Base-by-base conservation (phyloP, 345 rosid species). In the Eucalyptus globulus region DNA sequence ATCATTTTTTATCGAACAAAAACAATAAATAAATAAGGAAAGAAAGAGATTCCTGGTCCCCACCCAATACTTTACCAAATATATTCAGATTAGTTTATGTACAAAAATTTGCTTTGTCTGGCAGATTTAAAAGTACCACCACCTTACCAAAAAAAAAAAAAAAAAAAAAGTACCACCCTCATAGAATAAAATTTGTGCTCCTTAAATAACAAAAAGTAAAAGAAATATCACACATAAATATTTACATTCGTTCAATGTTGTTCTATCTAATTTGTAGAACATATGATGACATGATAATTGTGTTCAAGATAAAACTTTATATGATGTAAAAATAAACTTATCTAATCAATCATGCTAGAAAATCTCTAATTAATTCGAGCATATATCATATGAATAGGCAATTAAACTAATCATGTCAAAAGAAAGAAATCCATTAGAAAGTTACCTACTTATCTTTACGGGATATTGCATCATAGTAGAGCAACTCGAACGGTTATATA, bases 381-480 rank as follows among this genome's bases (percentile, higher is more conserved):
- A 58, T 26, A 27, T 27, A 27, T 27, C 0, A 60, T 26, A 60
- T 60, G 31, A 27, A 60, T 29, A 1, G 7, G 31, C 29, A 60
- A 60, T n/a, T n/a, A 65, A 65, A n/a, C 76, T 65, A 65, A 65
- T 65, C 0, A 65, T 65, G 37, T n/a, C 76, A n/a, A 15, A 65
- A 4, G 37, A 65, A 65, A 65, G 10, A 65, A 65, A 8, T 65
- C 0, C 34, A n/a, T 34, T 14, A 4, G 21, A 14, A n/a, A 65
- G 76, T 65, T 14, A n/a, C 19, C 0, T 8, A 65, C 19, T n/a
- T n/a, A 14, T 0, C 11, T 12, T 65, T n/a, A 65, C 1, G 11
- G 0, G 17, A 11, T n/a, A 14, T 65, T 6, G 6, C 21, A 15
- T 65, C 21, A 65, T n/a, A 14, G 5, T n/a, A 65, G 11, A 14